Evolutionary conservation across 805 yeast species (phyloP).

Genomic region (Sporopachydermia lactativora): DNA sequence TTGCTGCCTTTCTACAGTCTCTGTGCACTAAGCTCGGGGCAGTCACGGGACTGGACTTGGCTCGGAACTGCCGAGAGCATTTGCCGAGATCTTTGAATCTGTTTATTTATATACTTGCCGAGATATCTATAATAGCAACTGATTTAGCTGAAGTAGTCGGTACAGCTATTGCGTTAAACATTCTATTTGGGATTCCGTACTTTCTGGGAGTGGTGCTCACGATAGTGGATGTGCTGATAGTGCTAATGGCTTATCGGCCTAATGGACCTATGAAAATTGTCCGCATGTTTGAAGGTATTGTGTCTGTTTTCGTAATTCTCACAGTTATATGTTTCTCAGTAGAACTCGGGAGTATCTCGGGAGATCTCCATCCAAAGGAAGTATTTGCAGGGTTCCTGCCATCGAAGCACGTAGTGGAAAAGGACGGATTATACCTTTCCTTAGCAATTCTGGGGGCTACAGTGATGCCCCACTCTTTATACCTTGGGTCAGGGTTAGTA

Average conservation of each 20-base stretch:
- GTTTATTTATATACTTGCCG: conserved; percentile 56
- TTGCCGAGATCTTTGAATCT: conserved; percentile 56
- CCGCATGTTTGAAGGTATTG: conserved; percentile 65
- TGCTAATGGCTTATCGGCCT: conserved; percentile 65
- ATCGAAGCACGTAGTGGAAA: conserved; percentile 37
- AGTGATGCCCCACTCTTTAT: conserved; percentile 87
- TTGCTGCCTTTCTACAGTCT: conserved; percentile 74
- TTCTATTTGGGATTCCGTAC: conserved; percentile 62
- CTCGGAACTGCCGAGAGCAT: conserved; percentile 66
- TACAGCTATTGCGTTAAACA: conserved; percentile 74
- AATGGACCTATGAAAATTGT: conserved; percentile 65
- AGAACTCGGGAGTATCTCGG: conserved; percentile 45
- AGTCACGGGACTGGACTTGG: conserved; percentile 79
- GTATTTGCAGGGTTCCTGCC: conserved; percentile 65
- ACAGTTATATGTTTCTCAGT: conserved; percentile 67
- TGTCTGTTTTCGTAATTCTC: conserved; percentile 50
- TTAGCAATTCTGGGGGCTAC: conserved; percentile 88
- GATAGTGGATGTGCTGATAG: conserved; percentile 65
- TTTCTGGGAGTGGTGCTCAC: conserved; percentile 66
- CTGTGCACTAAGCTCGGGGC: conserved; percentile 79
- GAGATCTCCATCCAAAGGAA: conserved; percentile 23
- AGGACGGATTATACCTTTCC: conserved; percentile 57
- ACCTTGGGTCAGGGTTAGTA: conserved; percentile 75
- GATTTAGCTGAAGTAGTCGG: conserved; percentile 94
- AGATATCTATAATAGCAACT: conserved; percentile 80